These are phyloP conservation scores for Fusarium keratoplasticum DNA, from an alignment of 2,329 filamentous ascomycete genomes.

Conservation along the genomic window DNA sequence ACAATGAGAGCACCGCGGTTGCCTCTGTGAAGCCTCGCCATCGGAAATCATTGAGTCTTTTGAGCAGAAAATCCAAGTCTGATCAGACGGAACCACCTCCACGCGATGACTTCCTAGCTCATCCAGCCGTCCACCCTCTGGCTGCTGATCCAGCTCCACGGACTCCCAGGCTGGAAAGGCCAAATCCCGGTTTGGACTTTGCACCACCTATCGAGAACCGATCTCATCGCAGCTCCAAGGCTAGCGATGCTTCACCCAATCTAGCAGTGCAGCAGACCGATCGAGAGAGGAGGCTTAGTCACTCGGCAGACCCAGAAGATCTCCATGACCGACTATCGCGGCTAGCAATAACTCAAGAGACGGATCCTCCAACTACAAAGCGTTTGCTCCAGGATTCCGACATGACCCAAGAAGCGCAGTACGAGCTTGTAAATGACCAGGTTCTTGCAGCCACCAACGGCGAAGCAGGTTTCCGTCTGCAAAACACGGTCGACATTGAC, in stretches of 20 bases:
- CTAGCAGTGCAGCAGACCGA: not conserved
- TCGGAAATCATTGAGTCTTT: slow-evolving; percentile 20
- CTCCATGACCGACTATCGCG: slow-evolving; percentile 19
- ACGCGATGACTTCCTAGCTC: slow-evolving; percentile 12
- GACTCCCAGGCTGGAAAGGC: slow-evolving; percentile 28
- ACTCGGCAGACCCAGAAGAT: slow-evolving; percentile 15
- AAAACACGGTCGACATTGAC: slow-evolving; percentile 33
- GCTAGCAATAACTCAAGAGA: slow-evolving; percentile 15
- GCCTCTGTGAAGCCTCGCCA: slow-evolving; percentile 9
- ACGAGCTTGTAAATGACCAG: slow-evolving; percentile 20
- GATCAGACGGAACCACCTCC: not conserved
- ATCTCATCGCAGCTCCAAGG: not conserved
- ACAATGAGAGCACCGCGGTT: slow-evolving; percentile 6
- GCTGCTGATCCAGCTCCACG: slow-evolving; percentile 17
- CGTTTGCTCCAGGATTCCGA: slow-evolving; percentile 18
- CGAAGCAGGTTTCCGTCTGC: slow-evolving; percentile 23
- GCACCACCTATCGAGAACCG: not conserved
- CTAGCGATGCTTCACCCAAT: not conserved
- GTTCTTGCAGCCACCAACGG: slow-evolving; percentile 1
- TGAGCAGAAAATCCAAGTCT: slow-evolving; percentile 18
- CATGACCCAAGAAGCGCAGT: slow-evolving; percentile 7
- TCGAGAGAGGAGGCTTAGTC: not conserved
- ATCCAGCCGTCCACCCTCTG: slow-evolving; percentile 32
- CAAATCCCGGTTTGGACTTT: slow-evolving; percentile 16
- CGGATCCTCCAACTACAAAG: not conserved